phyloP scores from a whole-genome alignment of 352 stramenopile species.

The Phytophthora cajani region DNA sequence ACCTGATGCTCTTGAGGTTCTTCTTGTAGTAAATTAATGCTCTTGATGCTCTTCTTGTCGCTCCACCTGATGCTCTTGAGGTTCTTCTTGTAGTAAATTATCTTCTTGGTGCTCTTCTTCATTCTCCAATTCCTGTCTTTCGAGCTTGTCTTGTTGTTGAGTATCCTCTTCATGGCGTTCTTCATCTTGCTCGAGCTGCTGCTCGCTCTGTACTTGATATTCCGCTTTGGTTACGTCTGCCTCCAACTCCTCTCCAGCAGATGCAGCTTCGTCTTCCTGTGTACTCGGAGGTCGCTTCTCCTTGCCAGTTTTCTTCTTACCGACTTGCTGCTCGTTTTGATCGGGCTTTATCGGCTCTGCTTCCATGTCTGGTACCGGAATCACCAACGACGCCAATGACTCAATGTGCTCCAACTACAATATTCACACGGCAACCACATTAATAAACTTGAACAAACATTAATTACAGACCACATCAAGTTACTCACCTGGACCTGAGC shows the following conservation, averaged over 20 bases:
- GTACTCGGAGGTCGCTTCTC: neutral
- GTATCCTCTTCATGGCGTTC: neutral
- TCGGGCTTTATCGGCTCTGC: conserved; percentile 3
- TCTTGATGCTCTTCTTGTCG: neutral
- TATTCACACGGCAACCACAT: neutral
- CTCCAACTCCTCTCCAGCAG: neutral
- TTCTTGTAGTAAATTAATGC: neutral
- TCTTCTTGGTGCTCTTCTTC: conserved; percentile 1
- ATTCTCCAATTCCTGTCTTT: neutral
- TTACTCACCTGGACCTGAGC: conserved; percentile 59
- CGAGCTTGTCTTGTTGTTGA: neutral
- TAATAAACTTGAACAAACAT: neutral
- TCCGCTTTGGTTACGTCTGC: neutral
- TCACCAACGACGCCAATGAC: conserved; percentile 50
- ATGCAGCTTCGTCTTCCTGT: neutral
- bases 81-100: neutral
- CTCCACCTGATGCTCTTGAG: neutral
- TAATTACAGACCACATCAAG: neutral
- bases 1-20: neutral
- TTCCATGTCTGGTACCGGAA: conserved; percentile 16
- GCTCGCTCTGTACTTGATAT: neutral
- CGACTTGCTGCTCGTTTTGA: neutral
- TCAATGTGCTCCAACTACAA: conserved; percentile 59
- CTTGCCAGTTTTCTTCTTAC: conserved; percentile 1
- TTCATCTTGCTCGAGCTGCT: neutral